phyloP scores from a whole-genome alignment of 108 stramenopile species.

The Cyclostephanos invisitatus region DNA sequence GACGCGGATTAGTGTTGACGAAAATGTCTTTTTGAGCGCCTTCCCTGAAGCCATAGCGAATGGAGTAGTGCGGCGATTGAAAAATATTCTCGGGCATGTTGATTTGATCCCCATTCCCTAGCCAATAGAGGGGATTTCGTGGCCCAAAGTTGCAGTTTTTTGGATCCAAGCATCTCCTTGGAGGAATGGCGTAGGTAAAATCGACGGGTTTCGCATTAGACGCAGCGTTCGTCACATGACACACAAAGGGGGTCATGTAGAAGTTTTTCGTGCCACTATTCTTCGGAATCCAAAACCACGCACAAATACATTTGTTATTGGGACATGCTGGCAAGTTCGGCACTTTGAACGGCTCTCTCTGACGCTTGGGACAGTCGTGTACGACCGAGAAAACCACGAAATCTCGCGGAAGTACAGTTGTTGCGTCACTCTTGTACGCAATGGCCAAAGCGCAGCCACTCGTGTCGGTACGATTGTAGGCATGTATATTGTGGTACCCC shows the following conservation, averaged over 20 bases:
- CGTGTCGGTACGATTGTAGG: not conserved
- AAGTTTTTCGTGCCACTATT: conserved; percentile 5
- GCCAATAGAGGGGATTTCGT: not conserved
- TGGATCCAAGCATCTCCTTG: not conserved
- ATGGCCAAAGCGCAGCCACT: conserved; percentile 1
- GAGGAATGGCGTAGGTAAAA: not conserved
- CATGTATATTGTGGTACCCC: not conserved
- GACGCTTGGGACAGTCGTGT: conserved; percentile 4
- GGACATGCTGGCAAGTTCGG: conserved; percentile 9
- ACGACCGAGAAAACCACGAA: not conserved
- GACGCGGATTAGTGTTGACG: not conserved
- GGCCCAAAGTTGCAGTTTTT: conserved; percentile 5
- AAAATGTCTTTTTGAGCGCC: conserved; percentile 4
- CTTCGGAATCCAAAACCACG: conserved; percentile 8
- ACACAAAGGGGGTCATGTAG: conserved; percentile 9
- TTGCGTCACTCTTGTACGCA: conserved; percentile 1
- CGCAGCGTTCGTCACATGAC: not conserved
- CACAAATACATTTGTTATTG: not conserved
- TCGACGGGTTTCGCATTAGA: not conserved
- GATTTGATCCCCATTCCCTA: not conserved
- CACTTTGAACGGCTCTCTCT: not conserved
- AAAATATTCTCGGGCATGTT: conserved; percentile 1
- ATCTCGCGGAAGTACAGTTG: not conserved
- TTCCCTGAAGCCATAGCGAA: conserved; percentile 1
- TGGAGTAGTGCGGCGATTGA: conserved; percentile 1